These are phyloP conservation scores for Cenococcum geophilum DNA, from an alignment of 495 filamentous ascomycete genomes.

Conservation along the genomic window DNA sequence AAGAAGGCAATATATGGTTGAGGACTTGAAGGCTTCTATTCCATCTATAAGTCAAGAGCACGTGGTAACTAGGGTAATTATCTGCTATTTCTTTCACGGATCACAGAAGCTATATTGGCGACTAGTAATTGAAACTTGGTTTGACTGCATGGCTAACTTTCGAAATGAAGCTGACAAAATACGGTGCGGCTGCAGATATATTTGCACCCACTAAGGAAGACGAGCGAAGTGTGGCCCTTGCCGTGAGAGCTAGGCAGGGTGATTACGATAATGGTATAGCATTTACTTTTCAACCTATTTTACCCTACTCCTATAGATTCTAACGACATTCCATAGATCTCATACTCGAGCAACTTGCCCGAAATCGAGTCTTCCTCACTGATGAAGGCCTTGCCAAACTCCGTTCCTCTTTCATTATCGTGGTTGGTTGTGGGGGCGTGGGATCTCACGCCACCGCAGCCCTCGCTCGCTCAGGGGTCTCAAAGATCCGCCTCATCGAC, in stretches of 20 bases:
- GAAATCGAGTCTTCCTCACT: constrained; percentile 87
- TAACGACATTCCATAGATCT: constrained; percentile 53
- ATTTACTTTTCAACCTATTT: constrained; percentile 10
- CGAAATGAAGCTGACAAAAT: constrained; percentile 63
- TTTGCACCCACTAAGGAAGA: constrained; percentile 63
- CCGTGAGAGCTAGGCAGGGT: constrained; percentile 71
- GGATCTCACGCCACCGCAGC: constrained; percentile 86
- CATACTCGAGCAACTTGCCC: constrained; percentile 90
- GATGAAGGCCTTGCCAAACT: constrained; percentile 72
- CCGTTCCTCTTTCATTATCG: constrained; percentile 72
- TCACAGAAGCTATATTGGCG: not conserved
- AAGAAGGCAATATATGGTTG: constrained; percentile 32
- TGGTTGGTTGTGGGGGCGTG: constrained; percentile 92
- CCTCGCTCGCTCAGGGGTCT: constrained; percentile 81
- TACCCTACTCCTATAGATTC: constrained; percentile 1
- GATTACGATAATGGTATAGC: constrained; percentile 80
- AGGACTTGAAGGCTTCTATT: constrained; percentile 40
- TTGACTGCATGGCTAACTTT: constrained; percentile 14
- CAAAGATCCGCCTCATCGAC: constrained; percentile 82
- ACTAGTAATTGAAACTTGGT: not conserved
- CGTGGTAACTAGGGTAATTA: constrained; percentile 31
- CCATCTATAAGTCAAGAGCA: constrained; percentile 36
- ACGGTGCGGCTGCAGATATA: constrained; percentile 56
- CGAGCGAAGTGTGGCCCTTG: constrained; percentile 65
- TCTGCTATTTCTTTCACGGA: constrained; percentile 3